phyloP scores from a whole-genome alignment of 441 rosid genomes.

The Croton laevigatus region DNA sequence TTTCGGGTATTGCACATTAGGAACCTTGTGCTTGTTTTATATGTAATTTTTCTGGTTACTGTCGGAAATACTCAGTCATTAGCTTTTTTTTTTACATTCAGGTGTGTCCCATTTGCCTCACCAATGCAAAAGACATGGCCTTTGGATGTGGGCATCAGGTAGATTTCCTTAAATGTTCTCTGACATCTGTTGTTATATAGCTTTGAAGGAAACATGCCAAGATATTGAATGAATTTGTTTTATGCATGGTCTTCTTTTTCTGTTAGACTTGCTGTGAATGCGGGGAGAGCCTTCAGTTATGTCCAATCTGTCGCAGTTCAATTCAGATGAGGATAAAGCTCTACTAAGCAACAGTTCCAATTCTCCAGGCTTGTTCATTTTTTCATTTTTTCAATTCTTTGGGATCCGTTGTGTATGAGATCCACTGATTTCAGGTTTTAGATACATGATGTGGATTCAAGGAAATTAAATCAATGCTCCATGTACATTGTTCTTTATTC shows the following conservation, averaged over 20 bases:
- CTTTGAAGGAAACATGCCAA: neutral
- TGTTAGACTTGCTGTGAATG: constrained; percentile 84
- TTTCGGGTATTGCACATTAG: neutral
- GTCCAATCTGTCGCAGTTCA: constrained; percentile 76
- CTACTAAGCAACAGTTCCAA: constrained; percentile 33
- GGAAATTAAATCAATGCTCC: neutral
- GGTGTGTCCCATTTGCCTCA: constrained; percentile 78
- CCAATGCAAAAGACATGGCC: constrained; percentile 67
- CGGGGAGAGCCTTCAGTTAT: constrained; percentile 60
- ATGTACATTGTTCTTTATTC: constrained; percentile 8
- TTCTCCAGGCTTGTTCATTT: no score
- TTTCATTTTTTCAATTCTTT: neutral
- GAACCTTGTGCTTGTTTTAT: neutral
- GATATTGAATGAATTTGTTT: neutral
- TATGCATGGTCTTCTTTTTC: neutral
- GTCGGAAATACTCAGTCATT: neutral
- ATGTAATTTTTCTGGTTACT: neutral
- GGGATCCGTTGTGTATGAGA: constrained; percentile 1
- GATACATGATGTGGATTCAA: constrained; percentile 4
- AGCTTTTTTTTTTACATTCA: constrained; percentile 20
- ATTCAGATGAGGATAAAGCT: constrained; percentile 80
- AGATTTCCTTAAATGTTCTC: constrained; percentile 7
- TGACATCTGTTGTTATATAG: neutral
- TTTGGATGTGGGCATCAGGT: constrained; percentile 97
- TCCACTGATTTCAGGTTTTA: neutral